phyloP scores from a whole-genome alignment of 805 yeast species.

The Yamadazyma akitaensis region DNA sequence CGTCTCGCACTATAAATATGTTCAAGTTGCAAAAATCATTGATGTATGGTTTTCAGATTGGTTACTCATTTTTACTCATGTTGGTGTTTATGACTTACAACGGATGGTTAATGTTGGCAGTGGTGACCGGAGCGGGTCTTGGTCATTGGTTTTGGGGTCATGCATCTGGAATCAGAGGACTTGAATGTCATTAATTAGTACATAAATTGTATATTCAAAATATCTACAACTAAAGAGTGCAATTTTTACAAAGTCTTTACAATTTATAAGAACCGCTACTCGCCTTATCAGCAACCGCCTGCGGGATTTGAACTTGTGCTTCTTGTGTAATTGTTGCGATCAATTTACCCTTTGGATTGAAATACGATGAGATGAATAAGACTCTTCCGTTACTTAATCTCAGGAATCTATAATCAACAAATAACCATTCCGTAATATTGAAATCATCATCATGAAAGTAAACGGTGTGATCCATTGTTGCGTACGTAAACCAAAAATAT shows the following conservation, averaged over 20 bases:
- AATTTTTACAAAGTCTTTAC: neutral
- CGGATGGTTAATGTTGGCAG: constrained; percentile 79
- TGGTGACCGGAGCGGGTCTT: constrained; percentile 64
- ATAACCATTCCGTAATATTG: constrained; percentile 36
- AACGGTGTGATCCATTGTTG: constrained; percentile 36
- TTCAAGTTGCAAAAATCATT: constrained; percentile 34
- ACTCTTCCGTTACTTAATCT: constrained; percentile 34
- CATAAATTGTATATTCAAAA: constrained; percentile 7
- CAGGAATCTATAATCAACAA: constrained; percentile 30
- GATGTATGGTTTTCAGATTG: constrained; percentile 62
- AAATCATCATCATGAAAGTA: constrained; percentile 35
- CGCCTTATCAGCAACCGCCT: constrained; percentile 13
- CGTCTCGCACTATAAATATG: constrained; percentile 7
- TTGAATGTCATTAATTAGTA: constrained; percentile 29
- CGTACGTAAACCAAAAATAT: constrained; percentile 28
- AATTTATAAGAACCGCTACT: constrained; percentile 11
- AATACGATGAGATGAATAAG: constrained; percentile 25
- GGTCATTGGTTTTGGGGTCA: constrained; percentile 64
- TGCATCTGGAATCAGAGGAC: constrained; percentile 1
- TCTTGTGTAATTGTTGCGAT: constrained; percentile 35
- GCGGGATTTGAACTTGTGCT: constrained; percentile 20
- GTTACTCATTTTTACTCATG: constrained; percentile 71
- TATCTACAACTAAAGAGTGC: neutral
- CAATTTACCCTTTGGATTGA: constrained; percentile 27
- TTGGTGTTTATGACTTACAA: constrained; percentile 83